These are phyloP conservation scores for Ceratobasidium papillatum DNA, from an alignment of 1,284 basidiomycete genomes.

Conservation along the genomic window DNA sequence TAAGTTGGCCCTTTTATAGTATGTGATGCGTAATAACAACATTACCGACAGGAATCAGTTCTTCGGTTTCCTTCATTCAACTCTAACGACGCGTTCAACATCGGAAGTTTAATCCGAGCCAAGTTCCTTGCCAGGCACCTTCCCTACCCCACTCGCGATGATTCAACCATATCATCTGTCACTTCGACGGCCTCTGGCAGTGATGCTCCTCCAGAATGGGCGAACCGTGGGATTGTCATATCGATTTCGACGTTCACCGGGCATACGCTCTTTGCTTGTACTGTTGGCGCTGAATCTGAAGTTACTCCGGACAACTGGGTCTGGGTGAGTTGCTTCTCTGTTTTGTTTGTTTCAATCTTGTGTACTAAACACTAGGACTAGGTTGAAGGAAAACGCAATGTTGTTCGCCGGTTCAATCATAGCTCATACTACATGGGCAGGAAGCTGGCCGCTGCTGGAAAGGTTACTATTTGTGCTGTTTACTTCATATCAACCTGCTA, in stretches of 20 bases:
- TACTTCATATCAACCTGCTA: background rate
- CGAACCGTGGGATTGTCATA: constrained; percentile 49
- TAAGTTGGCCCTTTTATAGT: background rate
- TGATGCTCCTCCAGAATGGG: constrained; percentile 26
- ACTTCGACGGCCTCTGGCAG: constrained; percentile 18
- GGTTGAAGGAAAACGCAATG: constrained; percentile 52
- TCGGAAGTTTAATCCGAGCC: constrained; percentile 43
- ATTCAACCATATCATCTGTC: constrained; percentile 22
- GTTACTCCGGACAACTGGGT: constrained; percentile 51
- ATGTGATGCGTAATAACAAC: background rate
- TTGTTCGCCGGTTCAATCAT: constrained; percentile 50
- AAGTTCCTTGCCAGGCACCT: constrained; percentile 40
- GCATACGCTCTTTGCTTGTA: constrained; percentile 50
- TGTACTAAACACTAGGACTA: constrained; percentile 41
- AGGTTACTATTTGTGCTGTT: constrained; percentile 3
- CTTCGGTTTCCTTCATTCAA: constrained; percentile 44
- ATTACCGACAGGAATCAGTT: constrained; percentile 38
- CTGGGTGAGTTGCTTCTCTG: constrained; percentile 16
- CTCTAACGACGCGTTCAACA: constrained; percentile 44
- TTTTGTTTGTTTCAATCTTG: background rate
- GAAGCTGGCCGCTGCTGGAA: constrained; percentile 45
- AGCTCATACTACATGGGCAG: constrained; percentile 50
- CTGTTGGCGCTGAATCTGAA: constrained; percentile 49
- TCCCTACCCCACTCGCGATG: constrained; percentile 5
- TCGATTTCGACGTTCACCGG: constrained; percentile 51